Base-by-base conservation (phyloP, 768 basidiomycete genomes). In the Xanthoconium stramineum region DNA sequence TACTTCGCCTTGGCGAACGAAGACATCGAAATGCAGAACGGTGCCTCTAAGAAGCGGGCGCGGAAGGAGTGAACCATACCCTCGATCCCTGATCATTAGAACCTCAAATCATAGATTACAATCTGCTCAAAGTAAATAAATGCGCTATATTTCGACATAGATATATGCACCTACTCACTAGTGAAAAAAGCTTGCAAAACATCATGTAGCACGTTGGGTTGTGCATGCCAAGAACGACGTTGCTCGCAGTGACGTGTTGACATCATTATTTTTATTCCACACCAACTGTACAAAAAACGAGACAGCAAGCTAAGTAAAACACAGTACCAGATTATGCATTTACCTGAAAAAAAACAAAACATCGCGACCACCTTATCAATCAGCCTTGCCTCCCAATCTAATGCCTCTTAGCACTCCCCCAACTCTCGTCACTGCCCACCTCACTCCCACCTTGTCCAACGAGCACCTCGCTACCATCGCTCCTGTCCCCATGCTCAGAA, bases 41-140 rank as follows among this genome's bases (percentile, higher is more conserved):
- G 76, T 43, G 61, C 65, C 47, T 68, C 78, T 60, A 83, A 81
- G 71, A 87, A 87, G 73, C 82, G 85, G 51, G 69, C 78, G 52
- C 84, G 86, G 60, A 71, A 77, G 54, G 80, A 82, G 13, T 24
- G 28, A 33, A 5, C 19, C 4, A 47, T 52, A 48, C 50, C 46
- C 20, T 44, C 20, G 19, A 14, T 10, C 13, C 12, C 24, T 19
- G 53, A 24, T 43, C 29, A 17, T 38, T 38, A 56, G 58, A 55
- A 20, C 35, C 20, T 17, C 38, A 28, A 7, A 35, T 36, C 32
- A 39, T 49, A 33, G 19, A 46, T 4, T 24, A 4, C 24, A 24
- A 24, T 12, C 5, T 38, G 43, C 3, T 40, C n/a, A 35, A 39
- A 53, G 48, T 38, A 60, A 17, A 47, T 56, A 32, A 45, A 38